Base-by-base conservation (phyloP, 257 asterid genomes). In the Marsdenia floribunda region DNA sequence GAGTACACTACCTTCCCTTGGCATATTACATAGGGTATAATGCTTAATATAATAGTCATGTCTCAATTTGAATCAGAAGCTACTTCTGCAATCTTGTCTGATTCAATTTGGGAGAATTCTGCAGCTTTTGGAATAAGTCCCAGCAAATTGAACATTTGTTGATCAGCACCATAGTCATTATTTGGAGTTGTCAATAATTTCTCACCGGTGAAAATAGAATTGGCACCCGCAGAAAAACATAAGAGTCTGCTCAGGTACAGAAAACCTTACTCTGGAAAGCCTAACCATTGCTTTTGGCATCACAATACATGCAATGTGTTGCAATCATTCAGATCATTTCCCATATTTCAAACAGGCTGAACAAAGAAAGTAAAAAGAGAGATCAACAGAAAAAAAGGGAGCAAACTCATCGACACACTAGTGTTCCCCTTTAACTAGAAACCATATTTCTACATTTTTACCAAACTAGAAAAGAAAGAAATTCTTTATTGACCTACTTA, bases 271-370 rank as follows among this genome's bases (percentile, higher is more conserved):
- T 76, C 99, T 88, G 75, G 99, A 95, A 74, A 95, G 96, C 85
- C 99, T 88, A 44, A 95, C 99, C 99, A 95, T 90, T 71, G 99
- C 96, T 68, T 88, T 89, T 18, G 99, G 98, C 98, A 92, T 95
- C 49, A 87, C 81, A 70, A 95, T 95, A 47, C 99, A 96, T 0
- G 99, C 99, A 44, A n/a, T n/a, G n/a, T n/a, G 99, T 92, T 15
- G 90, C 97, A 26, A 95, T 95, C 99, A 95, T 95, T 75, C 97
- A 77, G 76, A 95, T 89, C 99, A 95, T 95, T 91, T 95, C 99
- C 99, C 99, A 95, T 80, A 95, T 89, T 78, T 95, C 98, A 80
- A n/a, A 95, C 97, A 61, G 98, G 96, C 99, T 95, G 93, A 81
- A 82, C 78, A 50, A 64, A 54, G 74, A 81, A 63, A 7, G 74